Evolutionary conservation across 164 flowering plant species (phyloP), one percentile per base, ranked within the genome.

Genomic region (Santalum album): DNA sequence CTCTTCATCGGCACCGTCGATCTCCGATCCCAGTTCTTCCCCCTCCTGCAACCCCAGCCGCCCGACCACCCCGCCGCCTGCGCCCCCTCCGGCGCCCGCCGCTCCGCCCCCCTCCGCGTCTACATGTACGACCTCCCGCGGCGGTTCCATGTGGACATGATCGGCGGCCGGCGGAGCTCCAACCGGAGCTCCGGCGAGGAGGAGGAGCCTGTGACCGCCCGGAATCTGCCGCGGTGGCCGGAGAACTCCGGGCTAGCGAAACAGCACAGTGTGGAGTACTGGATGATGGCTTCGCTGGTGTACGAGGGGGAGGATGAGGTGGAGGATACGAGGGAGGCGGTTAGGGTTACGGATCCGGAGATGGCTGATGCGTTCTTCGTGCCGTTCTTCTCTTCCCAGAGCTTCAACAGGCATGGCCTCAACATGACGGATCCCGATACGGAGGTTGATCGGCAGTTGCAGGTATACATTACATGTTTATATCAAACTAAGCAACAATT

Each of bases 221-320:
- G 36, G 49, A 73, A 63, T 57, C 24, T 84, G 29, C 89, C 84
- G 17, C 73, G 70, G 1, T 92, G 96, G 96, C 87, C 90, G 12
- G 17, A 23, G 56, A 69, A 58, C 25, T 76, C 81, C 10, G 98
- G 96, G 17, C 48, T 92, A 51, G 78, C 68, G 75, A 64, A 49
- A 66, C 98, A 92, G 73, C 96, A 92, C 59, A 87, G 96, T 55
- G 96, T 84, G 25, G 98, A 92, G 86, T 89, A 86, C 49, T 92
- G 98, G 98, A 70, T 92, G 75, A 80, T 86, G 95, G 89, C 83
- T 1, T 92, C 86, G 52, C 69, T 87, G 47, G 40, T 86, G 19
- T 58, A 57, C 14, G 68, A 65, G 19, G 71, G 63, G 2, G 72
- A 46, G 5, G 76, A 46, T 0, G 63, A 21, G 1, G 78, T 21